phyloP scores from a whole-genome alignment of 768 basidiomycete genomes.

The Pleurotus ostreatus region DNA sequence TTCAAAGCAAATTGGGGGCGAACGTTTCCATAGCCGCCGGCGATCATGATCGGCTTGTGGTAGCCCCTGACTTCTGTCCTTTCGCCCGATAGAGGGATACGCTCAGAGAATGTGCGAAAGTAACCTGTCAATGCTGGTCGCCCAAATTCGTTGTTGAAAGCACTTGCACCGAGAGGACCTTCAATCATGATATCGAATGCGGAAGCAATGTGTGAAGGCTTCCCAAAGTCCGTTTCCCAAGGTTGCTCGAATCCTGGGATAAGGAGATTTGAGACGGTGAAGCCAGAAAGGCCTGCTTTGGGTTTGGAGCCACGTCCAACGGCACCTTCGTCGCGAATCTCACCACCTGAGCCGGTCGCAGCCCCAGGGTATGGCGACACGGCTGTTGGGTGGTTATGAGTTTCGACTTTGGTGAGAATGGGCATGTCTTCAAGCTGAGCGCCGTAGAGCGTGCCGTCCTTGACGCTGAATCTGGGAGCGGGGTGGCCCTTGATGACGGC shows the following conservation, averaged over 20 bases:
- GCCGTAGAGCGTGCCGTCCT: slow-evolving; percentile 42
- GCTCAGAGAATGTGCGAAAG: slow-evolving; percentile 91
- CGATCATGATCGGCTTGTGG: slow-evolving; percentile 99
- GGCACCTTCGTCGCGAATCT: slow-evolving; percentile 97
- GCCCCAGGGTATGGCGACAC: slow-evolving; percentile 99
- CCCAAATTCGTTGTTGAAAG: slow-evolving; percentile 99
- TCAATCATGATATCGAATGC: slow-evolving; percentile 97
- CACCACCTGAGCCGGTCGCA: slow-evolving; percentile 96
- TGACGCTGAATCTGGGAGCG: slow-evolving; percentile 71
- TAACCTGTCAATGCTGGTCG: slow-evolving; percentile 90
- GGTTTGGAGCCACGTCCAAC: slow-evolving; percentile 94
- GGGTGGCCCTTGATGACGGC: slow-evolving; percentile 83
- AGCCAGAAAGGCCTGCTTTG: slow-evolving; percentile 92
- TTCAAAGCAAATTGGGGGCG: slow-evolving; percentile 81
- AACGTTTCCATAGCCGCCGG: slow-evolving; percentile 94
- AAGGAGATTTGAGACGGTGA: slow-evolving; percentile 89
- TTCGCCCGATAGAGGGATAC: slow-evolving; percentile 51
- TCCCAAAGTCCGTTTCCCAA: slow-evolving; percentile 95
- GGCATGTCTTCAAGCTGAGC: slow-evolving; percentile 68
- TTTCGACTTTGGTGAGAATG: slow-evolving; percentile 96
- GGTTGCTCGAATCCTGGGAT: slow-evolving; percentile 90
- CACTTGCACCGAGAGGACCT: slow-evolving; percentile 89
- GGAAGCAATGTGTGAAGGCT: slow-evolving; percentile 86
- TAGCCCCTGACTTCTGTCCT: slow-evolving; percentile 80
- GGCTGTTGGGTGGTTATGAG: slow-evolving; percentile 98